Percentiles rank a stretch among this genome's conserved stretches.
Conservation (phyloP, 768 basidiomycete species). For the Tephrocybe sp. region DNA sequence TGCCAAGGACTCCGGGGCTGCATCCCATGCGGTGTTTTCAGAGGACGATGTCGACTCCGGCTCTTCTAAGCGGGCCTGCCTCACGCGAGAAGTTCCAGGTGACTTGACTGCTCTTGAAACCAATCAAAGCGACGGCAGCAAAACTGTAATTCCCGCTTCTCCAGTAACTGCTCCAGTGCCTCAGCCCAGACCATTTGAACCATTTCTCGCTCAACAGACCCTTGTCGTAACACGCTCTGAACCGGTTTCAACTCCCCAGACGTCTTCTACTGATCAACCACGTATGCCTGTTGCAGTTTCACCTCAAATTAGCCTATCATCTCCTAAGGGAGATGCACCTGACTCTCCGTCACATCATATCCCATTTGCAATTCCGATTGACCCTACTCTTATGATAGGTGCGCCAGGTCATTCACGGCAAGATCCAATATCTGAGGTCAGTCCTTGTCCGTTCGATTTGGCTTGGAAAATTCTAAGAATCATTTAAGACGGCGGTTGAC, state of each 20-base stretch:
- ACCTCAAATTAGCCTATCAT: neutral
- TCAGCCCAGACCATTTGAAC: no score
- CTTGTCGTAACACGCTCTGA: no score
- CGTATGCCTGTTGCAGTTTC: neutral
- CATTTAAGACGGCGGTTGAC: neutral
- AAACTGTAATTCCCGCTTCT: neutral
- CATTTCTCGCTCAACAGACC: no score
- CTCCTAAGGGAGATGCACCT: neutral
- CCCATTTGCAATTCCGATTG: slow-evolving; percentile 13
- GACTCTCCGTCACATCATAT: neutral
- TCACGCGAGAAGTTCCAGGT: neutral
- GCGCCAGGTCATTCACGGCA: slow-evolving; percentile 5
- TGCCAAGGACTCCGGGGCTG: neutral
- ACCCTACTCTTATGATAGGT: slow-evolving; percentile 16
- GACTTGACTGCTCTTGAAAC: neutral
- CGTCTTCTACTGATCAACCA: neutral
- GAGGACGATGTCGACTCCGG: slow-evolving; percentile 2
- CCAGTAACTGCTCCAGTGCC: neutral
- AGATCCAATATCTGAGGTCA: neutral
- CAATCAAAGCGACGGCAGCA: neutral
- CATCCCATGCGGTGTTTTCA: neutral
- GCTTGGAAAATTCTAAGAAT: neutral
- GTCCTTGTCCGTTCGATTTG: neutral
- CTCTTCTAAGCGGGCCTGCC: slow-evolving; percentile 4
- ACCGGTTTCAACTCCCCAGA: no score